Base-by-base conservation (phyloP, 192 early-diverging fungal species). In the Rhizoclosmatium sp. region DNA sequence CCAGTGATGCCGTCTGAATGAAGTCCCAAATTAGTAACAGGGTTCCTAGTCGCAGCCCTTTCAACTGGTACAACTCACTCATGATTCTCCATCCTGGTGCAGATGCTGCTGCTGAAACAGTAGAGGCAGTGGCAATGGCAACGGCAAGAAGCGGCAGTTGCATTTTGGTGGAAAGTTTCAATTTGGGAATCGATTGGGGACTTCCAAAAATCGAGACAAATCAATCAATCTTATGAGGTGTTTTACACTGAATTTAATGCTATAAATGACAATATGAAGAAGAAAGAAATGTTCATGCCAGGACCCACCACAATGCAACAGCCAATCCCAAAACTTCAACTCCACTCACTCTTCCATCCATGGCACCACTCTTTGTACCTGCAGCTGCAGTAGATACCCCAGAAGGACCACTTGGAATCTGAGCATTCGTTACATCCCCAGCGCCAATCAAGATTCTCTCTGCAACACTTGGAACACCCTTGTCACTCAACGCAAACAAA, bases 401-500 rank as follows among this genome's bases (percentile, higher is more conserved):
- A 31, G 31, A 31, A 31, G 31, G 31, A 31, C 31, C 31, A 31
- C 31, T 44, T 31, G 72, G 72, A 39, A 75, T 42, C 10, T 5
- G 7, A 3, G 61, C 72, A 16, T 12, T 62, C 21, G 72, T 75
- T 3, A 75, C 72, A 10, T 16, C 9, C 45, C 78, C 82, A 1
- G 62, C 9, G 19, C 70, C 56, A 3, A 83, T 47, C 42, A 65
- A 46, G 2, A 81, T 40, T 5, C 60, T 69, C 60, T 66, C 5
- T 4, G 76, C 77, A 31, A 82, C 80, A 65, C 66, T 58, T 3
- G 85, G 80, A 2, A 81, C 80, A 4, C 83, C 73, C 65, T 74
- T 51, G 10, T n/a, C 65, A 45, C 69, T 71, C 14, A 85, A 44
- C 9, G 70, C 80, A 80, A 80, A 87, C 75, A 88, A n/a, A 79